These are phyloP conservation scores for Casuarina cunninghamiana DNA, from an alignment of 306 rosid genomes.

Conservation along the genomic window DNA sequence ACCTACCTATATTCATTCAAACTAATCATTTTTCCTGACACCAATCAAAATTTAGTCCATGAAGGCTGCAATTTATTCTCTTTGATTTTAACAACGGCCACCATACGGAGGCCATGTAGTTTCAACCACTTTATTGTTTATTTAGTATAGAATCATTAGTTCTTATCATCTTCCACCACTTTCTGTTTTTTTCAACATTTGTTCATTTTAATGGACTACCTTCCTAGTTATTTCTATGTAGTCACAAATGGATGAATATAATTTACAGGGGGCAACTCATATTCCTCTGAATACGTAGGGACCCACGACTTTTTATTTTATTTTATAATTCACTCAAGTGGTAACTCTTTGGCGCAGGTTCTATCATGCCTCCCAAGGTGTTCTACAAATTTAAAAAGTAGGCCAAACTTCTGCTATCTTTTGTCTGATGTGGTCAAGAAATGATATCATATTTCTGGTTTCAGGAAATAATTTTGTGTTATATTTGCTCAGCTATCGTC, in stretches of 20 bases:
- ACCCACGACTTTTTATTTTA: not conserved
- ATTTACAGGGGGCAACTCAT: not conserved
- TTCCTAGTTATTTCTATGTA: not conserved
- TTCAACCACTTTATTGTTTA: too few relatives aligned
- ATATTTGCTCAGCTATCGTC: conserved; percentile 66
- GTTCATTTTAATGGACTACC: not conserved
- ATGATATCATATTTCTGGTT: conserved; percentile 10
- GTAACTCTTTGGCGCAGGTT: conserved; percentile 57
- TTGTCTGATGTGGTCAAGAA: not conserved
- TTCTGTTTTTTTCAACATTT: not conserved
- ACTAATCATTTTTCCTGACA: not conserved
- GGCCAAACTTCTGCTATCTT: conserved; percentile 30
- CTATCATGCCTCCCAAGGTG: conserved; percentile 75
- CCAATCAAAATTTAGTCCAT: too few relatives aligned
- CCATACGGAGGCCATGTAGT: too few relatives aligned
- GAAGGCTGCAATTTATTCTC: too few relatives aligned
- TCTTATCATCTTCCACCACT: too few relatives aligned
- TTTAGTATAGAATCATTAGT: too few relatives aligned
- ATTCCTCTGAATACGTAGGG: not conserved
- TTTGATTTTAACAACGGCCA: too few relatives aligned
- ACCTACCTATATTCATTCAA: not conserved
- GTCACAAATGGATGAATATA: not conserved
- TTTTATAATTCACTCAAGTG: conserved; percentile 1
- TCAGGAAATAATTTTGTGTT: conserved; percentile 22
- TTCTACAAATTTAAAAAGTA: conserved; percentile 70